phyloP scores from a whole-genome alignment of 2,329 filamentous ascomycete genomes.

The Fusarium citri region DNA sequence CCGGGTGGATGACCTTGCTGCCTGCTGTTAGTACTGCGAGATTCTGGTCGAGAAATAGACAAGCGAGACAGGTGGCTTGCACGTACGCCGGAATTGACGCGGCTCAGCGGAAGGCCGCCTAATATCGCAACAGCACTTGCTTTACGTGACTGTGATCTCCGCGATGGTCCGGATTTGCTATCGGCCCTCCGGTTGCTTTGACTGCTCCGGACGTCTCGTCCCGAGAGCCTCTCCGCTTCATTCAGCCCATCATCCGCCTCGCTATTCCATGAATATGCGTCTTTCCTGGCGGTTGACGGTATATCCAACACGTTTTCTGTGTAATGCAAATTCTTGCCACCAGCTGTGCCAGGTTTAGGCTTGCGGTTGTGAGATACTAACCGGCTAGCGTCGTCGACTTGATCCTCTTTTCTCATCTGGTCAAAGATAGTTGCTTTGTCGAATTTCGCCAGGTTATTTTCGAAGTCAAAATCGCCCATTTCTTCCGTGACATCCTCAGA shows the following conservation, averaged over 20 bases:
- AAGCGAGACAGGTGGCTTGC: slow-evolving; percentile 48
- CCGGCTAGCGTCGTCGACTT: slow-evolving; percentile 88
- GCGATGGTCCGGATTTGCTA: slow-evolving; percentile 61
- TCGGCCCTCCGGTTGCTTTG: slow-evolving; percentile 64
- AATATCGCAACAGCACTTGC: slow-evolving; percentile 56
- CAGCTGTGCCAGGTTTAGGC: slow-evolving; percentile 75
- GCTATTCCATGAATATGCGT: slow-evolving; percentile 76
- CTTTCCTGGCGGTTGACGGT: slow-evolving; percentile 55
- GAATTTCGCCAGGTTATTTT: slow-evolving; percentile 89
- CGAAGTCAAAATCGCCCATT: slow-evolving; percentile 94
- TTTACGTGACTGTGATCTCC: slow-evolving; percentile 68
- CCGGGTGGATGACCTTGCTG: slow-evolving; percentile 56
- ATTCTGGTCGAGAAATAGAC: slow-evolving; percentile 48
- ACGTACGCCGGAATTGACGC: slow-evolving; percentile 62
- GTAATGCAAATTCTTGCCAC: slow-evolving; percentile 91
- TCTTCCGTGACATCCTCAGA: slow-evolving; percentile 97
- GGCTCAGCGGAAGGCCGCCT: slow-evolving; percentile 57
- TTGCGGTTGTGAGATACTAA: slow-evolving; percentile 88
- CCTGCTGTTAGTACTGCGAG: slow-evolving; percentile 50
- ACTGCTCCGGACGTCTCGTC: slow-evolving; percentile 63
- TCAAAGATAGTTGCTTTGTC: slow-evolving; percentile 94
- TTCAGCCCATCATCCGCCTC: slow-evolving; percentile 73
- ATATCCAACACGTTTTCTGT: slow-evolving; percentile 89
- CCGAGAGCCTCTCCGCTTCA: slow-evolving; percentile 60
- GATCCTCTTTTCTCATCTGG: slow-evolving; percentile 89